phyloP scores from a whole-genome alignment of 805 yeast genomes.

The Metschnikowia dekortorum region DNA sequence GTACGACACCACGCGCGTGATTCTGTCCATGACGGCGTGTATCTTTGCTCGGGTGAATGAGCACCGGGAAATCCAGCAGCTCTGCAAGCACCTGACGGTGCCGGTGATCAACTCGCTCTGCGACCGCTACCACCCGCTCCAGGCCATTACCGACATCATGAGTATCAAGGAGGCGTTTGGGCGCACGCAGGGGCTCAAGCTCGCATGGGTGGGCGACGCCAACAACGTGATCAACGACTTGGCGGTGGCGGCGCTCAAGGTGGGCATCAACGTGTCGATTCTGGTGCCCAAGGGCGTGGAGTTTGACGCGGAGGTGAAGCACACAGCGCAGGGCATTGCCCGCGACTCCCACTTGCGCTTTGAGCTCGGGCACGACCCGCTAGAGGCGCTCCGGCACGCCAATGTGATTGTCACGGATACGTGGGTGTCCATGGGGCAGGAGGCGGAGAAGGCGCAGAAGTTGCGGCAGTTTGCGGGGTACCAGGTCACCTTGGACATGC shows the following conservation, averaged over 20 bases:
- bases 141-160: constrained; percentile 86
- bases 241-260: constrained; percentile 78
- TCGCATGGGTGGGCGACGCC: constrained; percentile 96
- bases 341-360: constrained; percentile 40
- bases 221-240: constrained; percentile 94
- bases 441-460: constrained; percentile 65
- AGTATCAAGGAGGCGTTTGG: constrained; percentile 81
- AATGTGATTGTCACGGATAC: constrained; percentile 92
- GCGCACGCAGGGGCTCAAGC: constrained; percentile 54
- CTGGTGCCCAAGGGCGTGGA: constrained; percentile 80
- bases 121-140: constrained; percentile 91
- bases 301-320: constrained; percentile 52
- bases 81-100: constrained; percentile 74
- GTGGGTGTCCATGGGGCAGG: constrained; percentile 98
- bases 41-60: constrained; percentile 92
- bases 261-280: constrained; percentile 76
- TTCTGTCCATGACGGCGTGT: constrained; percentile 95
- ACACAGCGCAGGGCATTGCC: constrained; percentile 45
- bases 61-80: constrained; percentile 75
- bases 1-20: constrained; percentile 82
- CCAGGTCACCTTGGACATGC: constrained; percentile 71
- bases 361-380: constrained; percentile 66
- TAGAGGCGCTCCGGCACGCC: constrained; percentile 67
- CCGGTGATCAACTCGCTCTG: constrained; percentile 94
- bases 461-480: constrained; percentile 80